Percentiles rank a stretch among this genome's conserved stretches.
These are phyloP conservation scores for Ambrosia trifida DNA, from an alignment of 129 eudicot species.

Conservation along the genomic window DNA sequence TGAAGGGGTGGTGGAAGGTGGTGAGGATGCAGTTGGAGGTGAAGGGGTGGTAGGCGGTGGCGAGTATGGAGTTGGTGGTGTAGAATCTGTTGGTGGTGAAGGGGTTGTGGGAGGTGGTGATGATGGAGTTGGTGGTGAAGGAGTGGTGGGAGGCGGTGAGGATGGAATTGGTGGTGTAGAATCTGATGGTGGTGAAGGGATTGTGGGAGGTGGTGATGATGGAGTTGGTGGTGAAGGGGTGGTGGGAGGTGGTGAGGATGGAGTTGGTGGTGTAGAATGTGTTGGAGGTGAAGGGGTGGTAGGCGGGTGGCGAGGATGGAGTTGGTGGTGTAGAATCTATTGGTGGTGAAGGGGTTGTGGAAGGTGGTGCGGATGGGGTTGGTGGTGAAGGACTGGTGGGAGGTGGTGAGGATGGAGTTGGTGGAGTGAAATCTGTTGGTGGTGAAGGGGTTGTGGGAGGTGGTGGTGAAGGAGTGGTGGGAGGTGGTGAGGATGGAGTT, in stretches of 20 bases:
- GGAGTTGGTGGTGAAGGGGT: neutral
- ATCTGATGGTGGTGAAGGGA: slow-evolving; percentile 16
- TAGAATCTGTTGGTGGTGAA: slow-evolving; percentile 18
- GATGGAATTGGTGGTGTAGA: slow-evolving; percentile 19
- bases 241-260: slow-evolving; percentile 9
- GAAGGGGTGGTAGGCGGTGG: neutral
- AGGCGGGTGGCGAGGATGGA: slow-evolving; percentile 37
- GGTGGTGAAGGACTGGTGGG: slow-evolving; percentile 26
- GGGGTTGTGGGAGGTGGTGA: slow-evolving; percentile 15
- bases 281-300: slow-evolving; percentile 13
- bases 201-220: slow-evolving; percentile 12
- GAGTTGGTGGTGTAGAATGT: neutral
- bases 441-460: slow-evolving; percentile 3
- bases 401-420: neutral
- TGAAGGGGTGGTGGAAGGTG: neutral
- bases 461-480: slow-evolving; percentile 3
- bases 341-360: neutral
- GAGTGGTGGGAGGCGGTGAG: neutral
- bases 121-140: neutral
- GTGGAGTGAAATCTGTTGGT: no score
- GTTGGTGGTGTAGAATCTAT: neutral
- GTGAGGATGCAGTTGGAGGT: slow-evolving; percentile 31
- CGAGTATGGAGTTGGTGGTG: slow-evolving; percentile 28
- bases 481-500: slow-evolving; percentile 5
- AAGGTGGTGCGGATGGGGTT: slow-evolving; percentile 29